Conservation (phyloP, 176 grass and related monocot species). For the Oryza meyeriana region DNA sequence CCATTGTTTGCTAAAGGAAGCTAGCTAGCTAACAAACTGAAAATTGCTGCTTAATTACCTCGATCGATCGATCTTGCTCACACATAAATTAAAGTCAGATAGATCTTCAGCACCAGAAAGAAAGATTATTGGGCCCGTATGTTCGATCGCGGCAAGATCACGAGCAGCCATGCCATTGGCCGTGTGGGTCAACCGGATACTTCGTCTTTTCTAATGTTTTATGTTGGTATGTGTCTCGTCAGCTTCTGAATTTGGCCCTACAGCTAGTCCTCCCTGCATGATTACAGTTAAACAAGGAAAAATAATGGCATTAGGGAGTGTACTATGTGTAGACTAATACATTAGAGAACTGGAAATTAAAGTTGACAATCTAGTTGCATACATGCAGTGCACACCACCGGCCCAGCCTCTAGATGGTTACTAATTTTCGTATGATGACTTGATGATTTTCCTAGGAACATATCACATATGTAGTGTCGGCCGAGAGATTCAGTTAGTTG, state of each 20-base stretch:
- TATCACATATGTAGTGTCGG: not conserved
- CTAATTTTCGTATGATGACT: not conserved
- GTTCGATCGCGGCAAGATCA: not conserved
- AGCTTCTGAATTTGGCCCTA: not conserved
- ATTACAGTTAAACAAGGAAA: constrained; percentile 17
- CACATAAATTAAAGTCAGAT: not conserved
- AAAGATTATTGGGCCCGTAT: not conserved
- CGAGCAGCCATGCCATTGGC: not conserved
- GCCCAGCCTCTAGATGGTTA: not conserved
- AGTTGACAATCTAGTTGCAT: not conserved
- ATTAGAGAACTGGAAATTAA: not conserved
- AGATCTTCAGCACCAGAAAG: not conserved
- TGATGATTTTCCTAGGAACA: not conserved
- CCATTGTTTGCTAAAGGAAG: constrained; percentile 1
- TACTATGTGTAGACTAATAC: not conserved
- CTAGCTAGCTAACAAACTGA: not conserved
- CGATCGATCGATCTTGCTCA: not conserved
- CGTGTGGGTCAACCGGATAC: not conserved
- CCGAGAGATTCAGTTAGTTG: not conserved
- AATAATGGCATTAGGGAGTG: not conserved
- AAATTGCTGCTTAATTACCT: not conserved
- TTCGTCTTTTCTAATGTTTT: constrained; percentile 3
- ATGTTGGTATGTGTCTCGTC: not conserved
- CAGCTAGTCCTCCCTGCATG: not conserved
- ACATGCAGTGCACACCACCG: not conserved